Percentiles rank a stretch among this genome's conserved stretches.
phyloP scores from a whole-genome alignment of 805 yeast species.

The Helenozyma baotianmanensis region DNA sequence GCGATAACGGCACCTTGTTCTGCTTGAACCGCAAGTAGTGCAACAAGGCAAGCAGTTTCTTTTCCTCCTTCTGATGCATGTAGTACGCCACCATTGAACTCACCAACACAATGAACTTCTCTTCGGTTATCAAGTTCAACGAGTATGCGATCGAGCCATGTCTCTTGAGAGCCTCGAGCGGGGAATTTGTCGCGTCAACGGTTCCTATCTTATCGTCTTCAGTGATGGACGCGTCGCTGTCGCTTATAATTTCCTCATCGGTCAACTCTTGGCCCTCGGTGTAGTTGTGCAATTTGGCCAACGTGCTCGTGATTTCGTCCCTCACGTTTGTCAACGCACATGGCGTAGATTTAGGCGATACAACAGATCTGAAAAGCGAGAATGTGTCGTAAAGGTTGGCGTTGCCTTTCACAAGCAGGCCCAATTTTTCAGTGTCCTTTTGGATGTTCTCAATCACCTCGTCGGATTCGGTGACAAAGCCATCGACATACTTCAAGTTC shows the following conservation, averaged over 20 bases:
- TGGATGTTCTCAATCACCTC: constrained; percentile 10
- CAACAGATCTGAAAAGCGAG: constrained; percentile 20
- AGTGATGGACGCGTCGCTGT: background rate
- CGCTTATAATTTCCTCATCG: constrained; percentile 19
- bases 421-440: constrained; percentile 13
- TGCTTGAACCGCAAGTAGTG: constrained; percentile 19
- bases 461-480: constrained; percentile 8
- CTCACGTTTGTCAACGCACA: constrained; percentile 16
- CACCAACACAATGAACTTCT: constrained; percentile 29
- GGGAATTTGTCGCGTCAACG: no score
- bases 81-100: constrained; percentile 24
- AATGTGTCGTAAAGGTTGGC: constrained; percentile 12
- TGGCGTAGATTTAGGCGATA: constrained; percentile 19
- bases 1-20: constrained; percentile 17
- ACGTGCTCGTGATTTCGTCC: constrained; percentile 14
- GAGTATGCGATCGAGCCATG: constrained; percentile 25
- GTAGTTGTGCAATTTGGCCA: constrained; percentile 18
- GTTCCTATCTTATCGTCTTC: background rate
- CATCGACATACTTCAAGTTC: constrained; percentile 24
- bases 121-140: constrained; percentile 29
- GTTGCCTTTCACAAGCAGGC: constrained; percentile 6
- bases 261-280: constrained; percentile 30
- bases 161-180: constrained; percentile 4
- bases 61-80: constrained; percentile 14
- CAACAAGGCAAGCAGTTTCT: constrained; percentile 20